Conservation (phyloP, 2,329 filamentous ascomycete genomes). For the Calycina herbarum region DNA sequence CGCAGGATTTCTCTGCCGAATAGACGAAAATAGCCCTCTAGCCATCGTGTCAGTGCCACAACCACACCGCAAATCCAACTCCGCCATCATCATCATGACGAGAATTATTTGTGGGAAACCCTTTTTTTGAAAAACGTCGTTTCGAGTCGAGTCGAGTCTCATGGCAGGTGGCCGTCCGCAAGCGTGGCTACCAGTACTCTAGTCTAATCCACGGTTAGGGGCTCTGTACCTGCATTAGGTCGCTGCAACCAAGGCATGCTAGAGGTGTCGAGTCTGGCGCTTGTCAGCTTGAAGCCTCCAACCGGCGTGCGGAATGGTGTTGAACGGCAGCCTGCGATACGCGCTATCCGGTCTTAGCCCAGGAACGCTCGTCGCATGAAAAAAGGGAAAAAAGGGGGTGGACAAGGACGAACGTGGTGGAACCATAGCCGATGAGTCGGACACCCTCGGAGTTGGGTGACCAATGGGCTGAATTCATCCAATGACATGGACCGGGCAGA, state of each 20-base stretch:
- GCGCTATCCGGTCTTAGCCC: conserved; percentile 6
- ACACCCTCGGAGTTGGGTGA: background rate
- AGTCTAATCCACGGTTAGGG: no score
- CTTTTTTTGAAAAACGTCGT: background rate
- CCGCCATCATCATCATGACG: background rate
- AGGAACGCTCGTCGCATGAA: conserved; percentile 7
- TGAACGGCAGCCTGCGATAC: conserved; percentile 1
- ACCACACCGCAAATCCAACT: conserved; percentile 1
- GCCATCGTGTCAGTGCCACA: background rate
- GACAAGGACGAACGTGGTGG: background rate
- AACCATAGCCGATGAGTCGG: background rate
- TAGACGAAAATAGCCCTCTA: conserved; percentile 16
- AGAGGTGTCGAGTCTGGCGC: background rate
- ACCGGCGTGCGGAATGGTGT: background rate
- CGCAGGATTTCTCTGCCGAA: background rate
- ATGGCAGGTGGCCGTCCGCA: background rate
- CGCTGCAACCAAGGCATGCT: background rate
- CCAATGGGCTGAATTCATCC: background rate
- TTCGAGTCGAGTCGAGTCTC: background rate
- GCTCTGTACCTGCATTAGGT: background rate
- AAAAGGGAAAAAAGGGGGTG: conserved; percentile 4
- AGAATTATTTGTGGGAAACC: background rate
- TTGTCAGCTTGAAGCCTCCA: background rate
- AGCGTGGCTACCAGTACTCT: no score
- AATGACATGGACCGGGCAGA: background rate